phyloP scores from a whole-genome alignment of 257 asterid species.

The Solanum bulbocastanum region DNA sequence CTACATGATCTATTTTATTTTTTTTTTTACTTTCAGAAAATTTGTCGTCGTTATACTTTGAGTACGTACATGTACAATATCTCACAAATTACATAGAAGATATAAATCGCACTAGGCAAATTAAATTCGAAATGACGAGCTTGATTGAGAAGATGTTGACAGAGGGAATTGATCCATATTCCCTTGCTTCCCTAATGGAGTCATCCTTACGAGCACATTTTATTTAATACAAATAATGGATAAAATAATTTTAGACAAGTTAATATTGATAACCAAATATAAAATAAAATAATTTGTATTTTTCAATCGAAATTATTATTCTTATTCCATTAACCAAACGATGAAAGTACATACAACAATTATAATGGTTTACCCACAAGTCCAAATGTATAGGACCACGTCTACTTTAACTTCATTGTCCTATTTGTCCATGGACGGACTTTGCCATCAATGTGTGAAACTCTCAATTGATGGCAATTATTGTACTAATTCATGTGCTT shows the following conservation, averaged over 20 bases:
- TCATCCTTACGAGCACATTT: too few relatives aligned
- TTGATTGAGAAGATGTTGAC: not conserved
- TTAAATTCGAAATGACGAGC: not conserved
- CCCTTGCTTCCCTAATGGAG: not conserved
- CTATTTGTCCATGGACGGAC: not conserved
- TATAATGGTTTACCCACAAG: not conserved
- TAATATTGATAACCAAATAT: not conserved
- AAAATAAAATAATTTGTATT: not conserved
- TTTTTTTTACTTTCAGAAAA: too few relatives aligned
- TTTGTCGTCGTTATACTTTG: not conserved
- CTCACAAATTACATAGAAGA: not conserved
- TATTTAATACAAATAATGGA: not conserved
- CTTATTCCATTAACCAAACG: not conserved
- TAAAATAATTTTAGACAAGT: not conserved
- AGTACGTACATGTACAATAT: not conserved
- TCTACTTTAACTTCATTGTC: not conserved
- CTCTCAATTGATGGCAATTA: not conserved
- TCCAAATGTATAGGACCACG: not conserved
- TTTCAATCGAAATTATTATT: not conserved
- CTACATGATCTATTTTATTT: not conserved
- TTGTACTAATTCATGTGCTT: not conserved
- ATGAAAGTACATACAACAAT: not conserved
- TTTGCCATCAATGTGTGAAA: not conserved
- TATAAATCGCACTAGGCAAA: fast-evolving
- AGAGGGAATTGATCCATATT: not conserved